phyloP scores from a whole-genome alignment of 768 basidiomycete species.

The Boletus tylopilopsis region DNA sequence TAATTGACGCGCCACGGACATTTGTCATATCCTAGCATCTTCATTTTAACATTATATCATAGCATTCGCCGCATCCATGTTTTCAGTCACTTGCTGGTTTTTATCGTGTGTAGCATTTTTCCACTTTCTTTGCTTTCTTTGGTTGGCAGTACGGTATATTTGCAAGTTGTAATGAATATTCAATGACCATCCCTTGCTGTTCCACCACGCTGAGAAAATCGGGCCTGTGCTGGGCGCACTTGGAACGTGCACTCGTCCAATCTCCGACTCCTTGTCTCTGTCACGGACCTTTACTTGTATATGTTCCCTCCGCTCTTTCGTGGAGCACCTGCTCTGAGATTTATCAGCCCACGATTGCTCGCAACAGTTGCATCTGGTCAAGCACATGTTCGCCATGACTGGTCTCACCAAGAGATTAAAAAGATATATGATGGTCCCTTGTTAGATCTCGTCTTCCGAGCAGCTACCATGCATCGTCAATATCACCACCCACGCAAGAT shows the following conservation, averaged over 20 bases:
- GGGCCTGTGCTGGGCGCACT: too few relatives aligned
- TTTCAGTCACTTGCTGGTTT: constrained; percentile 21
- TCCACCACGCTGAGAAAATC: not conserved
- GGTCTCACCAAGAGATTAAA: constrained; percentile 80
- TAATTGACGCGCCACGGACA: constrained; percentile 27
- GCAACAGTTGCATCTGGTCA: constrained; percentile 48
- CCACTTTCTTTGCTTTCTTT: constrained; percentile 23
- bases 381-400: constrained; percentile 49
- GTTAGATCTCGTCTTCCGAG: constrained; percentile 84
- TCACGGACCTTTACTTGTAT: not conserved
- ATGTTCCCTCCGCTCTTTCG: constrained; percentile 15
- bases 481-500: constrained; percentile 87
- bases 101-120: constrained; percentile 30
- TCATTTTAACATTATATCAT: constrained; percentile 32
- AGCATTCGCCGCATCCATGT: constrained; percentile 28
- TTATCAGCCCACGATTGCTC: constrained; percentile 43
- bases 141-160: constrained; percentile 22
- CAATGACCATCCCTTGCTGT: not conserved
- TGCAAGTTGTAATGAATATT: constrained; percentile 27
- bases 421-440: constrained; percentile 81
- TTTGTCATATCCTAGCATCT: constrained; percentile 29
- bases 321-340: constrained; percentile 2
- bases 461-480: constrained; percentile 80
- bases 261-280: not conserved
- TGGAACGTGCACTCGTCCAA: not conserved